Conservation (phyloP, 106 monocot genomes). For the Iris macrosiphon region DNA sequence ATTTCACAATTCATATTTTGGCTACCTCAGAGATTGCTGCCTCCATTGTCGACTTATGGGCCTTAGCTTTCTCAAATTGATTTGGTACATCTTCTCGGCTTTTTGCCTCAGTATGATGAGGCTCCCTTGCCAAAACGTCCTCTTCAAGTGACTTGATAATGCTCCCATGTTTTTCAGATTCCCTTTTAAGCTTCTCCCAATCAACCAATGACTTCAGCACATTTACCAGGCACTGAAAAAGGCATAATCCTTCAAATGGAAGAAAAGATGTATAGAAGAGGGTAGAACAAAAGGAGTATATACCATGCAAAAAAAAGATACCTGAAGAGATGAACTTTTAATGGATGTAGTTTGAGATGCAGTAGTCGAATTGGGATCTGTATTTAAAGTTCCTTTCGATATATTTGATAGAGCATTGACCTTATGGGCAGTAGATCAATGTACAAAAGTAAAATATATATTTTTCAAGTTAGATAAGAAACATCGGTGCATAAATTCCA, state of each 20-base stretch:
- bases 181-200: slow-evolving; percentile 72
- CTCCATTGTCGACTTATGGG: slow-evolving; percentile 93
- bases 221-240: slow-evolving; percentile 79
- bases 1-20: background rate
- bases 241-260: background rate
- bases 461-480: slow-evolving; percentile 2
- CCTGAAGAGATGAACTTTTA: slow-evolving; percentile 94
- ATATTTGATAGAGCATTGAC: slow-evolving; percentile 87
- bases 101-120: slow-evolving; percentile 25
- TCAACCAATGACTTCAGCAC: slow-evolving; percentile 86
- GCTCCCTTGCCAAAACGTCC: slow-evolving; percentile 32
- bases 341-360: slow-evolving; percentile 46
- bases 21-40: slow-evolving; percentile 81
- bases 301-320: slow-evolving; percentile 17
- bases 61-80: slow-evolving; percentile 95
- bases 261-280: background rate
- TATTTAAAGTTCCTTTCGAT: slow-evolving; percentile 52
- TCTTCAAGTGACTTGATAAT: slow-evolving; percentile 44
- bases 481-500: background rate
- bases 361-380: slow-evolving; percentile 65
- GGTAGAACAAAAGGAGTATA: background rate
- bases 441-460: background rate
- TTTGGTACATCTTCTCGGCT: slow-evolving; percentile 52
- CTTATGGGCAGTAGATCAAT: slow-evolving; percentile 14
- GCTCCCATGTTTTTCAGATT: slow-evolving; percentile 33